Evolutionary conservation across 2,329 filamentous ascomycete genomes (phyloP).

Genomic region (Talaromyces islandicus): DNA sequence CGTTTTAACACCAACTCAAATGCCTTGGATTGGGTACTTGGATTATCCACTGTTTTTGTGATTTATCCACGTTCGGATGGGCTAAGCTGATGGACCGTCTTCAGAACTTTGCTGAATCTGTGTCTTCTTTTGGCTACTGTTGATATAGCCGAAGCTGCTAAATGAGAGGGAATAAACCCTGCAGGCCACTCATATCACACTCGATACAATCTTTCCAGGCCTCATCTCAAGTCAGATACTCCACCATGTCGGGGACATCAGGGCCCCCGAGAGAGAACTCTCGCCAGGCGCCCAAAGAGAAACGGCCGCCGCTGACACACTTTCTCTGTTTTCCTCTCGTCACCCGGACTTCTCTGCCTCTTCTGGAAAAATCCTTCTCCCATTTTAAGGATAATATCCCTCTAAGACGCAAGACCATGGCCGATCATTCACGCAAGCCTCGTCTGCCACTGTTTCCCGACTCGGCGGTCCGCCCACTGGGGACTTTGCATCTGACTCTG

Average conservation of each 20-base stretch:
- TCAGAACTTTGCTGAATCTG: neutral
- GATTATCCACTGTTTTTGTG: neutral
- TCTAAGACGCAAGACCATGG: constrained; percentile 7
- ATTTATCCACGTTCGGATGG: neutral
- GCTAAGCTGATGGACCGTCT: neutral
- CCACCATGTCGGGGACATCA: neutral
- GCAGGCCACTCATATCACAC: neutral
- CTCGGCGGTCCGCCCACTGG: constrained; percentile 66
- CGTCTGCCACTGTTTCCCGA: constrained; percentile 48
- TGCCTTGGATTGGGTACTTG: neutral
- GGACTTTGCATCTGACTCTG: constrained; percentile 78
- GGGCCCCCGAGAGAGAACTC: neutral
- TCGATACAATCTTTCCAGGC: neutral
- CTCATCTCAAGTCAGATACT: neutral
- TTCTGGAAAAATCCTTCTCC: constrained; percentile 59
- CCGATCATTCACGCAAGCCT: constrained; percentile 10
- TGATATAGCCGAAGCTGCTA: neutral
- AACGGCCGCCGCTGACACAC: constrained; percentile 36
- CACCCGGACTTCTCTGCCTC: constrained; percentile 53
- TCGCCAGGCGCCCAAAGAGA: constrained; percentile 11
- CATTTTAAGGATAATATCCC: constrained; percentile 56
- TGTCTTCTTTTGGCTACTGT: neutral
- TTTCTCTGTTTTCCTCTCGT: constrained; percentile 55
- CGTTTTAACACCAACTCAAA: neutral
- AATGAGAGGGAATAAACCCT: no score